Percentiles rank a stretch among this genome's conserved stretches.
These are phyloP conservation scores for Alternaria gaisen DNA, from an alignment of 2,329 filamentous ascomycete genomes.

Conservation along the genomic window DNA sequence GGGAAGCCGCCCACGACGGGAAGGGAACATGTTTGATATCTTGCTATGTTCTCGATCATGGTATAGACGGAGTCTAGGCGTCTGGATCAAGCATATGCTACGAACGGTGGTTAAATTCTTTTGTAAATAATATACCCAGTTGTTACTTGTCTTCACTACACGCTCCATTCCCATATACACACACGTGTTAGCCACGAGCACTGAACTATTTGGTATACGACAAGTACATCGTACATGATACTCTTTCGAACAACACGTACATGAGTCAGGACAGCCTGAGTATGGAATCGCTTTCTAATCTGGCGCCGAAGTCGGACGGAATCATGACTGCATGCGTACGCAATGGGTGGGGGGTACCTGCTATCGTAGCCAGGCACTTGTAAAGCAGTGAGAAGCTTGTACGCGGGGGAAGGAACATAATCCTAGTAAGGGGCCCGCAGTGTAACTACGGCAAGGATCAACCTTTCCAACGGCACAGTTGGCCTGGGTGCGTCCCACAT, in stretches of 20 bases:
- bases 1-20: conserved; percentile 9
- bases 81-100: neutral
- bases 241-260: neutral
- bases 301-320: neutral
- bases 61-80: neutral
- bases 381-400: neutral
- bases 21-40: conserved; percentile 22
- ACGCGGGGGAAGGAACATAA: neutral
- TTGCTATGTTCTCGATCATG: neutral
- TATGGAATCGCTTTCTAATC: neutral
- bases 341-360: neutral
- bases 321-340: neutral
- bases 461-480: neutral
- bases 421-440: neutral
- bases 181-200: neutral
- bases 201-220: neutral
- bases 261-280: neutral
- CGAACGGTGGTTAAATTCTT: neutral
- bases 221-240: neutral
- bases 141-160: neutral
- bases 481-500: neutral
- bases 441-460: neutral
- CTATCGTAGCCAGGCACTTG: neutral
- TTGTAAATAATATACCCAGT: conserved; percentile 1
- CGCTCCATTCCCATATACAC: neutral